Base-by-base conservation (phyloP, 345 rosid genomes). In the Brassica carinata region DNA sequence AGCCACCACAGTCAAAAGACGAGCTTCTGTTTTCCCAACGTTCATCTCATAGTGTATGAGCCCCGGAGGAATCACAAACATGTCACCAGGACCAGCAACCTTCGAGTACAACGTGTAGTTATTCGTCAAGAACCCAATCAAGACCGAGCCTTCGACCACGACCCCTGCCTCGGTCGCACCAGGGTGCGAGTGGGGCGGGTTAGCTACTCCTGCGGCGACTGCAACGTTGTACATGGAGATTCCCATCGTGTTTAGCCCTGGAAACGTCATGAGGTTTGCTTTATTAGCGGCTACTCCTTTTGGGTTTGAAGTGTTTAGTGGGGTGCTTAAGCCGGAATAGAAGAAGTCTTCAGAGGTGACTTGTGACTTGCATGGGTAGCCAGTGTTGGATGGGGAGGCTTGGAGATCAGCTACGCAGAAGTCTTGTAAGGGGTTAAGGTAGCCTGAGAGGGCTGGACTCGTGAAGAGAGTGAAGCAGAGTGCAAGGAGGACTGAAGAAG, bases 161-260 rank as follows among this genome's bases (percentile, higher is more conserved):
- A 88, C 29, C 5, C 89, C 92, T 0, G 88, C 73, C 84, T 89
- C 93, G 0, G 89, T 69, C 0, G 88, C 86, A 0, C 90, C 88
- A 1, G 90, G 93, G 78, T 92, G 92, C 0, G 82, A 78, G 84
- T 89, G 96, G 67, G 96, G 96, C 0, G 94, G 86, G 81, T 90
- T 92, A 73, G 87, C n/a, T 18, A 85, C 89, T 0, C 89, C 89
- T 0, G 86, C 84, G 2, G 83, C 91, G 5, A 87, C 65, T 48
- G 82, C 92, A 1, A 90, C 91, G 6, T 93, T 83, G 83, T 86
- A 88, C 92, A 87, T 90, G 1, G 98, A 79, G 14, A 94, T 78
- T 33, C 95, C 96, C 1, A 88, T 85, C 0, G 86, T 88, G 81
- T 89, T 88, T 30, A 89, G 68, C 11, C 85, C 97, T 0, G 91